phyloP scores from a whole-genome alignment of 2,329 filamentous ascomycete species.

The Sporothrix dimorphospora region DNA sequence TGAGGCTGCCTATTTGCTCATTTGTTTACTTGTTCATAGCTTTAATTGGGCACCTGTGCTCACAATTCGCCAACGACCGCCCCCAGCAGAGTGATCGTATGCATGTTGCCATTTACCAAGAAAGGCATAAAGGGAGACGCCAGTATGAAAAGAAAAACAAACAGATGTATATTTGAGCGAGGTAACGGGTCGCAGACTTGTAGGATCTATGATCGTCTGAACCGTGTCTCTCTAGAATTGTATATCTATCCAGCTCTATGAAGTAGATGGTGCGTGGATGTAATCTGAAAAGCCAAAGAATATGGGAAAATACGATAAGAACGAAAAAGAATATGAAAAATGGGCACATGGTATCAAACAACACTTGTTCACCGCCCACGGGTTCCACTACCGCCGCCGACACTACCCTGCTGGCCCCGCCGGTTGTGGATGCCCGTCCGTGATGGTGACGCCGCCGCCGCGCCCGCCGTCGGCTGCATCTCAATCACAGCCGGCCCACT shows the following conservation, averaged over 20 bases:
- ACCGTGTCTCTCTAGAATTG: neutral
- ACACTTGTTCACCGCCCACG: neutral
- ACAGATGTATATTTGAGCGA: neutral
- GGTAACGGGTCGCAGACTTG: neutral
- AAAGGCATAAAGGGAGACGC: too few species aligned
- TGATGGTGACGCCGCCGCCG: neutral
- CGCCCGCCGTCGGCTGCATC: slow-evolving; percentile 17
- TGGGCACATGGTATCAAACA: neutral
- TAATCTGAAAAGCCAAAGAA: neutral
- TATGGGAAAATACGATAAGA: neutral
- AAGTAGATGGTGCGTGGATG: neutral
- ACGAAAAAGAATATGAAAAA: neutral
- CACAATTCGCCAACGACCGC: too few species aligned
- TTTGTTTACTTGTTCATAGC: neutral
- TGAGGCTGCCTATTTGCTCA: neutral
- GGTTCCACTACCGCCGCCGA: neutral
- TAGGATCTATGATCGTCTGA: neutral
- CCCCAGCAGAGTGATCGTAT: too few species aligned
- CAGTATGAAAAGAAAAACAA: neutral
- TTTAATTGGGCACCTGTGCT: neutral
- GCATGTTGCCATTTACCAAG: neutral
- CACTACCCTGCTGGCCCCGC: slow-evolving; percentile 19
- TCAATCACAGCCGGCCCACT: slow-evolving; percentile 15
- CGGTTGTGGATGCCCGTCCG: slow-evolving; percentile 32
- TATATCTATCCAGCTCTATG: slow-evolving; percentile 6